phyloP scores from a whole-genome alignment of 768 basidiomycete species.

The Coprinopsis cinerea region DNA sequence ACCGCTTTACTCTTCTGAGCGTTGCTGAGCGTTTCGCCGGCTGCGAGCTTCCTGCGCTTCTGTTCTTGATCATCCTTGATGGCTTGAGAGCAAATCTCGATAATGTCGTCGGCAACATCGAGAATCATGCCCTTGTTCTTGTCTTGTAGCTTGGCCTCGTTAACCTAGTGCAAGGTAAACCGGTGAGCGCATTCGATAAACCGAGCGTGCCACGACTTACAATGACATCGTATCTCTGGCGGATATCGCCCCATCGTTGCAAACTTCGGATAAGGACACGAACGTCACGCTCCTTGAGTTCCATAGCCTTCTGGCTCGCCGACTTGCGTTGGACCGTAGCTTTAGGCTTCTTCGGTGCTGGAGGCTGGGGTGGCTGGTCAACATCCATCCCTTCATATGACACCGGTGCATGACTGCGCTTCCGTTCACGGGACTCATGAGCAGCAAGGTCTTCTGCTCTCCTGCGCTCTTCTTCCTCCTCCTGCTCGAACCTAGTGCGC shows the following conservation, averaged over 20 bases:
- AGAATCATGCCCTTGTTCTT: conserved; percentile 93
- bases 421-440: conserved; percentile 67
- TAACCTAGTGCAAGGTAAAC: conserved; percentile 45
- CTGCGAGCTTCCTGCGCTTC: conserved; percentile 67
- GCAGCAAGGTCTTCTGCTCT: conserved; percentile 66
- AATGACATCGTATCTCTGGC: conserved; percentile 89
- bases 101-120: conserved; percentile 89
- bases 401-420: conserved; percentile 79
- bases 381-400: conserved; percentile 95
- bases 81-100: conserved; percentile 76
- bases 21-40: conserved; percentile 85
- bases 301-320: conserved; percentile 91
- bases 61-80: conserved; percentile 81
- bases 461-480: conserved; percentile 70
- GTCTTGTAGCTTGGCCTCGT: conserved; percentile 83
- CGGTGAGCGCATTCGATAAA: conserved; percentile 5
- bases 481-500: conserved; percentile 76
- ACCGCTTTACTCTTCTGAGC: conserved; percentile 98
- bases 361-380: conserved; percentile 57
- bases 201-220: conserved; percentile 40
- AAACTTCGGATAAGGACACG: conserved; percentile 92
- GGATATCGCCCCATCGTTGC: conserved; percentile 97
- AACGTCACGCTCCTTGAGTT: conserved; percentile 94
- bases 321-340: conserved; percentile 76
- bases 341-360: conserved; percentile 72